These are phyloP conservation scores for Tanacetum coccineum DNA, from an alignment of 129 eudicot species.

Conservation along the genomic window DNA sequence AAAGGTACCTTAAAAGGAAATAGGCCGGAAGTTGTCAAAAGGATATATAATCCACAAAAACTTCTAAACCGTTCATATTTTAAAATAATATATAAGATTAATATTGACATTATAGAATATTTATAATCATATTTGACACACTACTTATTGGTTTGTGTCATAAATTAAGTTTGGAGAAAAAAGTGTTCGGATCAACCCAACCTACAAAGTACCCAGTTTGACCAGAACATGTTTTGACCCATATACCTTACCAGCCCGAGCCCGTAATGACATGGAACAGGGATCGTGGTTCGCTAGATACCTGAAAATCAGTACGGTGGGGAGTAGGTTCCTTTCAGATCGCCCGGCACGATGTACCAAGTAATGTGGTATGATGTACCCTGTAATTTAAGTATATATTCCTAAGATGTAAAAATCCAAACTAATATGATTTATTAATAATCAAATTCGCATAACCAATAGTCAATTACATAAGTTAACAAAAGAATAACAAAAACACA, in stretches of 20 bases:
- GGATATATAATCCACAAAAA: background rate
- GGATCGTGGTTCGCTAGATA: too few relatives aligned
- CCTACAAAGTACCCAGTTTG: constrained; percentile 8
- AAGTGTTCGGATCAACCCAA: constrained; percentile 3
- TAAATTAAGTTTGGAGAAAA: background rate
- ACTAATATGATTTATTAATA: too few relatives aligned
- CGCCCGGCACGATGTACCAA: too few relatives aligned
- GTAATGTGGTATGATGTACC: too few relatives aligned
- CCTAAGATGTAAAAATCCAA: too few relatives aligned
- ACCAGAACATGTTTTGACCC: background rate
- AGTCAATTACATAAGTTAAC: too few relatives aligned
- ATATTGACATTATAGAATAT: background rate
- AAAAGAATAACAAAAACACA: too few relatives aligned
- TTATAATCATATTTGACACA: background rate
- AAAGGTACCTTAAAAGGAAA: background rate
- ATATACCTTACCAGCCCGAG: background rate
- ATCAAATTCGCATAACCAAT: too few relatives aligned
- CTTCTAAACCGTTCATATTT: constrained; percentile 2
- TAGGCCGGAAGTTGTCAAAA: background rate
- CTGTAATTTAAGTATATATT: too few relatives aligned
- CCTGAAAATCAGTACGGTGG: too few relatives aligned
- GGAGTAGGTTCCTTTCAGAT: too few relatives aligned
- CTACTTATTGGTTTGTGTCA: background rate
- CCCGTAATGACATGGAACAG: too few relatives aligned
- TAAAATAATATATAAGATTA: background rate